Conservation (phyloP, 768 basidiomycete genomes). For the Panus rudis region DNA sequence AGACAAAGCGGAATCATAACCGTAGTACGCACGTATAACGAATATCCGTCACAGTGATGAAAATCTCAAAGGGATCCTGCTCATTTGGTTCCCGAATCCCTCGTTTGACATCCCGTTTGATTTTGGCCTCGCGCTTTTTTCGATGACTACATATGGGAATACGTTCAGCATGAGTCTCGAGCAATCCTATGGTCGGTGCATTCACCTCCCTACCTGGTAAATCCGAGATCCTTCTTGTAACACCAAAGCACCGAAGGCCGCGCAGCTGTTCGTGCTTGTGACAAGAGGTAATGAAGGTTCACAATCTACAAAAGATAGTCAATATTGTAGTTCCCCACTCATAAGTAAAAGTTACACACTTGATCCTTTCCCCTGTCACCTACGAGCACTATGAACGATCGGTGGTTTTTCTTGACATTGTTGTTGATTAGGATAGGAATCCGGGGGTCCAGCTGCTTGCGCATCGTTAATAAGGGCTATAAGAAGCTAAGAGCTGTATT, state of each 20-base stretch:
- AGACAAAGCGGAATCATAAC: background rate
- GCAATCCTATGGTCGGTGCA: background rate
- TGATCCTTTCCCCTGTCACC: slow-evolving; percentile 93
- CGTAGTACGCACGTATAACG: slow-evolving; percentile 74
- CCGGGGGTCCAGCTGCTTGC: slow-evolving; percentile 86
- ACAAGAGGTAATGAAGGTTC: slow-evolving; percentile 91
- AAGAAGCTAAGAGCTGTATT: no score
- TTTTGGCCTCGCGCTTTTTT: slow-evolving; percentile 94
- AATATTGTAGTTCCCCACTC: background rate
- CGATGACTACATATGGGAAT: slow-evolving; percentile 55
- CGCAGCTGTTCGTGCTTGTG: slow-evolving; percentile 84
- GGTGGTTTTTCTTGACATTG: slow-evolving; percentile 87
- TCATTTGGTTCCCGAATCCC: slow-evolving; percentile 93
- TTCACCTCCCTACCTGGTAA: slow-evolving; percentile 84
- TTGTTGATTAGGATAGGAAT: slow-evolving; percentile 90
- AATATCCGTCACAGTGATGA: slow-evolving; percentile 97
- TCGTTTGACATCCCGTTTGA: slow-evolving; percentile 92
- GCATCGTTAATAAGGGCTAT: no score
- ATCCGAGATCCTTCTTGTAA: slow-evolving; percentile 97
- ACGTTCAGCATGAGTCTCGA: background rate
- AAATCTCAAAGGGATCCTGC: slow-evolving; percentile 96
- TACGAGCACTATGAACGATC: slow-evolving; percentile 93
- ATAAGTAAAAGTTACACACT: slow-evolving; percentile 37
- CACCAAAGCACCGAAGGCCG: slow-evolving; percentile 95
- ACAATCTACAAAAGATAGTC: slow-evolving; percentile 53